Evolutionary conservation across 176 grass and related monocot genomes (phyloP).

Genomic region (Oryza australiensis): DNA sequence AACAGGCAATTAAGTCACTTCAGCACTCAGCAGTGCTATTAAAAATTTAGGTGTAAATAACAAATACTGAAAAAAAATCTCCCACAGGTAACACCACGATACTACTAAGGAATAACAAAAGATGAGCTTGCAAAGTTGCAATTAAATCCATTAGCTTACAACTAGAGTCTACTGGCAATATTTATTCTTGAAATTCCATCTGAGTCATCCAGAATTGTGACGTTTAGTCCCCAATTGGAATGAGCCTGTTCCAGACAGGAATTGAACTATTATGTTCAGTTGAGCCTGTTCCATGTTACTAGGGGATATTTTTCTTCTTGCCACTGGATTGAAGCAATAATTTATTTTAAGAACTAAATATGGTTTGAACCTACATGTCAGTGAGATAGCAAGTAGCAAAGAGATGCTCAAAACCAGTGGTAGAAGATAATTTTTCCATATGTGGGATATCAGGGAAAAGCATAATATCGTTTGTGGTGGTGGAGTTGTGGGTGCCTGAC

Average conservation of each 20-base stretch:
- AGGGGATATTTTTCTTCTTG: neutral
- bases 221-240: slow-evolving; percentile 1
- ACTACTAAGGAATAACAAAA: slow-evolving; percentile 25
- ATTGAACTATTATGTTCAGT: neutral
- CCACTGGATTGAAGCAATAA: neutral
- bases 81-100: slow-evolving; percentile 29
- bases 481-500: too few species aligned
- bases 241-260: neutral
- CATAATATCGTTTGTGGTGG: too few species aligned
- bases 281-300: too few species aligned
- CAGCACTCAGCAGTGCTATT: neutral
- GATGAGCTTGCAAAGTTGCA: neutral
- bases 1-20: slow-evolving; percentile 30
- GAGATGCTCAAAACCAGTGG: too few species aligned
- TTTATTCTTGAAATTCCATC: slow-evolving; percentile 2
- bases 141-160: slow-evolving; percentile 22
- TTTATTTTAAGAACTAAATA: too few species aligned
- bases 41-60: slow-evolving; percentile 35
- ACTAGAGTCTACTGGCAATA: slow-evolving; percentile 1
- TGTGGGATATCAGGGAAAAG: too few species aligned
- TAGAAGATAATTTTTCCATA: too few species aligned
- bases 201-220: slow-evolving; percentile 21
- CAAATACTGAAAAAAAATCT: slow-evolving; percentile 6
- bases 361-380: too few species aligned
- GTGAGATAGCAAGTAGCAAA: too few species aligned